Base-by-base conservation (phyloP, 441 rosid species). In the Eruca vesicaria region DNA sequence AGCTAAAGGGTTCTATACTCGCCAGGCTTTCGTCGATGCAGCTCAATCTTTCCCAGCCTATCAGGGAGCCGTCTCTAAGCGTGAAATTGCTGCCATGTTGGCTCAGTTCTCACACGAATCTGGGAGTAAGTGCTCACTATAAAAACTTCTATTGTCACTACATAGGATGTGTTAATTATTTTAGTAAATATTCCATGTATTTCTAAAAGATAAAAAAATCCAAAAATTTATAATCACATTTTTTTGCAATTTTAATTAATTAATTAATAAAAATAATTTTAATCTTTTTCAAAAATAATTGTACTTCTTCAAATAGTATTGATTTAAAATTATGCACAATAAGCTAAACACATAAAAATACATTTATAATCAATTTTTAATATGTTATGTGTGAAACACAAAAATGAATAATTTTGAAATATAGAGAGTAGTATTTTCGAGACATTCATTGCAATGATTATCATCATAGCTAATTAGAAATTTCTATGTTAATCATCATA, bases 21-120 rank as follows among this genome's bases (percentile, higher is more conserved):
- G 94, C 21, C 71, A 75, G 1, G 84, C 63, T 6, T 92, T 92
- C 75, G 76, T 88, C 1, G 43, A 63, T 1, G 96, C 97, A 1
- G 71, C 82, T 1, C 68, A 64, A 0, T 71, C 83, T 0, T 90
- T 79, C 65, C 32, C 81, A 0, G 59, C 52, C 79, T 87, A 80
- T 21, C 2, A 84, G 84, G 43, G 92, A 85, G 48, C 76, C 1
- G 81, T 84, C 0, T 72, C 93, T 10, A 87, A 69, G 82, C 89
- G 93, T 41, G 95, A 90, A 71, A 86, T 88, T 28, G 97, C 93
- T 0, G 92, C 92, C 35, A 86, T 86, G 80, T 85, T 92, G 63
- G 94, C 92, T 38, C 95, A 87, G 69, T 85, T 83, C 43, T 89
- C 95, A 0, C 97, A 88, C 32, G 93, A 92, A 50, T 88, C 93